These are phyloP conservation scores for Saururus chinensis DNA, from an alignment of 164 flowering plant genomes.

Conservation along the genomic window DNA sequence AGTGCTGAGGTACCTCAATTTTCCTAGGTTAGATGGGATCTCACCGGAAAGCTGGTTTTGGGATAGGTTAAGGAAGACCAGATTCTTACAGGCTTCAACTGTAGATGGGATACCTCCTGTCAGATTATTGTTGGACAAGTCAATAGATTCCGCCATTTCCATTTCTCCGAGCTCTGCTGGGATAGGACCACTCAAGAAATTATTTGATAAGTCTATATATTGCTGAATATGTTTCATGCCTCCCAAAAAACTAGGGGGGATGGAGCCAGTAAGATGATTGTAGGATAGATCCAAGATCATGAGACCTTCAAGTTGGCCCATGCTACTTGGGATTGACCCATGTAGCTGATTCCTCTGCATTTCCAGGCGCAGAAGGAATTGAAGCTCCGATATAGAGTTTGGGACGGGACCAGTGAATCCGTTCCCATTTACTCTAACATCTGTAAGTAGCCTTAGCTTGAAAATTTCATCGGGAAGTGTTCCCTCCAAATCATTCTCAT, in stretches of 20 bases:
- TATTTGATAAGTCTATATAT: conserved; percentile 53
- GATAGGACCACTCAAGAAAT: conserved; percentile 33
- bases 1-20: conserved; percentile 29
- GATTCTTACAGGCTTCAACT: conserved; percentile 42
- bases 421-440: conserved; percentile 39
- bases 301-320: conserved; percentile 33
- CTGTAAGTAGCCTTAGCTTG: conserved; percentile 34
- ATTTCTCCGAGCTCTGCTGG: conserved; percentile 60
- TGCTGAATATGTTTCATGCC: conserved; percentile 36
- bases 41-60: conserved; percentile 40
- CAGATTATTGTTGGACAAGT: conserved; percentile 60
- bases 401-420: conserved; percentile 54
- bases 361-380: conserved; percentile 41
- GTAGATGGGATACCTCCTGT: conserved; percentile 49
- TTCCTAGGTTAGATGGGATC: conserved; percentile 32
- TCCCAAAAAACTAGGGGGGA: conserved; percentile 39
- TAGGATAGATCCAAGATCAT: conserved; percentile 50
- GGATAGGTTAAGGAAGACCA: conserved; percentile 55
- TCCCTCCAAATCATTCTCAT: conserved; percentile 46
- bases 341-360: conserved; percentile 53
- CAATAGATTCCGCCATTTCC: conserved; percentile 60
- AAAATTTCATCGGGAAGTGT: conserved; percentile 37
- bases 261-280: conserved; percentile 48
- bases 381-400: conserved; percentile 35
- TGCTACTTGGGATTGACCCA: conserved; percentile 47